Conservation (phyloP, 2,329 filamentous ascomycete genomes). For the Ophiostoma australiae region DNA sequence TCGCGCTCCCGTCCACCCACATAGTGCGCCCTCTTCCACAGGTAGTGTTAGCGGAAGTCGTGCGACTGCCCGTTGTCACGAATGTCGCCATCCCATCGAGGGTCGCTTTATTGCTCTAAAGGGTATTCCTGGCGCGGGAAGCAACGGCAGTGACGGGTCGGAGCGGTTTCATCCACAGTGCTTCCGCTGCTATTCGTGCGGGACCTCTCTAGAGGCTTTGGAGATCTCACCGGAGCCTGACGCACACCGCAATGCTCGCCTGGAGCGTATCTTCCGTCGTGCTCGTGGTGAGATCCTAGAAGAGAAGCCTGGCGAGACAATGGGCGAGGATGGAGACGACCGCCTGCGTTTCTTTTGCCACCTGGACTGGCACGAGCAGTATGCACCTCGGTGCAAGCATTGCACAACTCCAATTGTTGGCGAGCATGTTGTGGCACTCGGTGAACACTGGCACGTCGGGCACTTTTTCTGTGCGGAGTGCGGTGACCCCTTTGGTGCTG, state of each 20-base stretch:
- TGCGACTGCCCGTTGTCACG: conserved; percentile 70
- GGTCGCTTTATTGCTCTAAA: conserved; percentile 84
- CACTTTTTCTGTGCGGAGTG: conserved; percentile 99
- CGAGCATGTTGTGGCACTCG: conserved; percentile 88
- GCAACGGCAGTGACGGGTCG: conserved; percentile 25
- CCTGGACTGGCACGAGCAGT: conserved; percentile 96
- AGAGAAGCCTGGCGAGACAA: conserved; percentile 59
- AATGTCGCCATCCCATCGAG: conserved; percentile 78
- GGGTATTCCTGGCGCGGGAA: conserved; percentile 43
- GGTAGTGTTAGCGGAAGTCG: conserved; percentile 37
- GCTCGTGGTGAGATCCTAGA: conserved; percentile 53
- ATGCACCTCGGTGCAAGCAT: conserved; percentile 86
- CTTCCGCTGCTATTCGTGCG: conserved; percentile 84
- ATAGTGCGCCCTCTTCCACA: not conserved
- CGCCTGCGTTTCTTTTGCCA: conserved; percentile 88
- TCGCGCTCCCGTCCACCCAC: conserved; percentile 41
- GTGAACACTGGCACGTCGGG: conserved; percentile 92
- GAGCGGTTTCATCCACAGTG: conserved; percentile 89
- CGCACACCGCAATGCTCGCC: conserved; percentile 60
- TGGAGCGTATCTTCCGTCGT: conserved; percentile 66
- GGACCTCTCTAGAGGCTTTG: conserved; percentile 83
- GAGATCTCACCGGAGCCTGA: conserved; percentile 94
- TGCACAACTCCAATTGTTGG: conserved; percentile 96
- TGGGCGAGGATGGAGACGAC: conserved; percentile 67
- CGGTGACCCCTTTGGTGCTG: conserved; percentile 81